Conservation (phyloP, 2,329 filamentous ascomycete species). For the Ceratocystiopsis minuta region DNA sequence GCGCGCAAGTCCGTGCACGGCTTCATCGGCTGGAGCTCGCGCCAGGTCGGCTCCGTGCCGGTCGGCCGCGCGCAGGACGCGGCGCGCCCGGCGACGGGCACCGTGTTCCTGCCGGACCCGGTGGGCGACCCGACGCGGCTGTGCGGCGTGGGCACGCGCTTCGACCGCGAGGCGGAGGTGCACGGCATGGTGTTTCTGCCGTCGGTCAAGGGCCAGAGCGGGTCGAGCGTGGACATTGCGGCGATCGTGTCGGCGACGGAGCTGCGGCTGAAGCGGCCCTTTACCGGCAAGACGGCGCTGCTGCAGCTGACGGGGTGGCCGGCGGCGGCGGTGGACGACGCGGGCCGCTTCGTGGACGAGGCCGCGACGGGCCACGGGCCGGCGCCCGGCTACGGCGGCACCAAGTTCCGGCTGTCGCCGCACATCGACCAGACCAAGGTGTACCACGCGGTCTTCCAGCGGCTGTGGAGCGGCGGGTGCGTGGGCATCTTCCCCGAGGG, state of each 20-base stretch:
- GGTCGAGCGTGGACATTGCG: constrained; percentile 67
- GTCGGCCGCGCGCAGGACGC: constrained; percentile 82
- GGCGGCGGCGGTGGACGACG: constrained; percentile 44
- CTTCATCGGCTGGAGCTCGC: constrained; percentile 77
- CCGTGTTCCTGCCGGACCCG: constrained; percentile 77
- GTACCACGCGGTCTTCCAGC: constrained; percentile 80
- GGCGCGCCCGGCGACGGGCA: constrained; percentile 61
- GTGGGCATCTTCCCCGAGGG: constrained; percentile 96
- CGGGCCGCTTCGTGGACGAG: constrained; percentile 43
- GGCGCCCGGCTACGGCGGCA: constrained; percentile 51
- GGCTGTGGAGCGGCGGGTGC: constrained; percentile 66
- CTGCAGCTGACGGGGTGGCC: constrained; percentile 61
- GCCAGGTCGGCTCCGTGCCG: constrained; percentile 76
- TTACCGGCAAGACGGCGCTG: constrained; percentile 59
- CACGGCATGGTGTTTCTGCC: constrained; percentile 80
- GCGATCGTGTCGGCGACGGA: constrained; percentile 68
- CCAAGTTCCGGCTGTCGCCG: constrained; percentile 72
- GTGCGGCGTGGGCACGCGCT: constrained; percentile 64
- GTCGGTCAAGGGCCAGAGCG: constrained; percentile 56
- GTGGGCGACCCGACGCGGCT: constrained; percentile 68
- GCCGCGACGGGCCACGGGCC: constrained; percentile 22
- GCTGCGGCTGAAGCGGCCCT: constrained; percentile 69
- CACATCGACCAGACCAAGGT: constrained; percentile 89
- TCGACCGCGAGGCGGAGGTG: constrained; percentile 55
- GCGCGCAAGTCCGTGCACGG: constrained; percentile 90